Conservation (phyloP, 441 rosid genomes). For the Pelargonium fulgidum region DNA sequence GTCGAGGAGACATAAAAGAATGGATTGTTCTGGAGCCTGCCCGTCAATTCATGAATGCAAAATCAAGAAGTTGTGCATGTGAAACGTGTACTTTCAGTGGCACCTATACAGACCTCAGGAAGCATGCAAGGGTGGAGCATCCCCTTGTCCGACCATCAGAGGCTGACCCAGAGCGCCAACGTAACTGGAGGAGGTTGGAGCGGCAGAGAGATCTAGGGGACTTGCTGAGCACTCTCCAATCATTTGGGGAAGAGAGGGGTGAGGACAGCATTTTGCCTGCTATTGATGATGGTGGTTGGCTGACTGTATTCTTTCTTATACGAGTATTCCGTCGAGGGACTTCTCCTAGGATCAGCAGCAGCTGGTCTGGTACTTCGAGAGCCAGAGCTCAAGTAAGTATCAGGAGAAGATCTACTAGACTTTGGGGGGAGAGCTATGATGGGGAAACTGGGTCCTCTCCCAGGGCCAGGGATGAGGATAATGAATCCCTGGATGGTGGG, state of each 20-base stretch:
- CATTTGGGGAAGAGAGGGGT: slow-evolving; percentile 68
- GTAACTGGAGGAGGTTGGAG: slow-evolving; percentile 87
- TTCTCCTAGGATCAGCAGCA: slow-evolving; percentile 56
- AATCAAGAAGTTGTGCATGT: slow-evolving; percentile 79
- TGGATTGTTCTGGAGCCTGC: slow-evolving; percentile 78
- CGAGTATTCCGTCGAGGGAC: slow-evolving; percentile 71
- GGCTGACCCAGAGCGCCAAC: slow-evolving; percentile 83
- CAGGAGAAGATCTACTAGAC: slow-evolving; percentile 59
- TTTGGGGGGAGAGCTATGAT: slow-evolving; percentile 74
- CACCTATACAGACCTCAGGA: slow-evolving; percentile 71
- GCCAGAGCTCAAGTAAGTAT: slow-evolving; percentile 51
- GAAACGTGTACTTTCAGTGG: slow-evolving; percentile 79
- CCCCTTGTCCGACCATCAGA: slow-evolving; percentile 83
- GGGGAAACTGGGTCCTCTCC: slow-evolving; percentile 60
- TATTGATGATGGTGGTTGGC: slow-evolving; percentile 68
- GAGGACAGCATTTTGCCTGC: slow-evolving; percentile 44
- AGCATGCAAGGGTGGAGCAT: slow-evolving; percentile 81
- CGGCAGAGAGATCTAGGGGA: slow-evolving; percentile 96
- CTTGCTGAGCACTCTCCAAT: slow-evolving; percentile 76
- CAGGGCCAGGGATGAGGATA: slow-evolving; percentile 43
- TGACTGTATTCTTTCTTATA: slow-evolving; percentile 76
- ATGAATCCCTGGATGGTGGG: slow-evolving; percentile 51
- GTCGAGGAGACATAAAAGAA: slow-evolving; percentile 77
- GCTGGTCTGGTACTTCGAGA: slow-evolving; percentile 66
- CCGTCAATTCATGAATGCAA: slow-evolving; percentile 72